A percentile compares a stretch with the other conserved stretches of the same genome.
phyloP scores from a whole-genome alignment of 1,139 yeast species.

The Candida pseudoviswanathii region DNA sequence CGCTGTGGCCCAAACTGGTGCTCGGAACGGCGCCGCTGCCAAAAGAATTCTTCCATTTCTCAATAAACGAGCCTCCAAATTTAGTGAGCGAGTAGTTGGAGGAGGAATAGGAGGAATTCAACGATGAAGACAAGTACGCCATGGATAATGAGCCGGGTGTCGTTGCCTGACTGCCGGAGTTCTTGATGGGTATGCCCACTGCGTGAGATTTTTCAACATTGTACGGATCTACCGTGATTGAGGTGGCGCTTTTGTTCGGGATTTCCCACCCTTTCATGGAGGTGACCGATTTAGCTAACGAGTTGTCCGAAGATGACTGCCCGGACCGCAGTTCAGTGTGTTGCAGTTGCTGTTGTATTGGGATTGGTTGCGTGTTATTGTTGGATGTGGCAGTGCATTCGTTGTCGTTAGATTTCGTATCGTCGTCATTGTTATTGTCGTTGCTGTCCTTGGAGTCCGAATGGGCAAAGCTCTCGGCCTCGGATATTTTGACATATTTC shows the following conservation, averaged over 20 bases:
- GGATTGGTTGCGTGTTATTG: constrained; percentile 1
- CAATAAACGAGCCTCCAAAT: constrained; percentile 48
- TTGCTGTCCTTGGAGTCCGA: neutral
- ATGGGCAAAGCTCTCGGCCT: neutral
- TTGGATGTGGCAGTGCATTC: neutral
- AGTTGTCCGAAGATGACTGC: constrained; percentile 26
- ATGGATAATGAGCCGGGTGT: constrained; percentile 42
- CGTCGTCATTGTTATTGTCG: neutral
- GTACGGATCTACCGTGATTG: constrained; percentile 20
- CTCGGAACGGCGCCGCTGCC: constrained; percentile 13
- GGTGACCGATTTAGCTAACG: constrained; percentile 27
- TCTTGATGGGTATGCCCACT: constrained; percentile 14
- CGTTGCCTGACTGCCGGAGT: constrained; percentile 19
- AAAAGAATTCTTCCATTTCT: constrained; percentile 47
- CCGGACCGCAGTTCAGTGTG: neutral
- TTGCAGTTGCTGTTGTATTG: neutral
- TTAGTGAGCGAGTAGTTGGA: constrained; percentile 43
- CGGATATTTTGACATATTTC: constrained; percentile 11
- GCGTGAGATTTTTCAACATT: constrained; percentile 15
- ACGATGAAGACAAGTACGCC: constrained; percentile 47
- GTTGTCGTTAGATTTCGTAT: neutral
- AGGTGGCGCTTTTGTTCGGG: constrained; percentile 36
- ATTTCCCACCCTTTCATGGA: constrained; percentile 47
- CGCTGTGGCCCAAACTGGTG: constrained; percentile 2
- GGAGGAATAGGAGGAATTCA: constrained; percentile 39